A percentile compares a stretch with the other conserved stretches of the same genome.
Evolutionary conservation across 345 rosid species (phyloP).

Genomic region (Salix brachista): DNA sequence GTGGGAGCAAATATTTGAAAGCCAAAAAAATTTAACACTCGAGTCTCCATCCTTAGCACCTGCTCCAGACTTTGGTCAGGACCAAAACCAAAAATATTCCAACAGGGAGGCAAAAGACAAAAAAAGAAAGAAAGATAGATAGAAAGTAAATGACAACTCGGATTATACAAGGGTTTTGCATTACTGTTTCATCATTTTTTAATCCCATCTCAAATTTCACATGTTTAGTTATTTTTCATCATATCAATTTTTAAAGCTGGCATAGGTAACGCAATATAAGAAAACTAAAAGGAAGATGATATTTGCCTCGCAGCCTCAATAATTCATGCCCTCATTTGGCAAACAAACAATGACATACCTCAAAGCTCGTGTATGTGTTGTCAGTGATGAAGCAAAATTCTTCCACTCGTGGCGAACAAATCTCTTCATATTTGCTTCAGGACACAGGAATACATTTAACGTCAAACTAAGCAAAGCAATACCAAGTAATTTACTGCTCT

Average conservation of each 20-base stretch:
- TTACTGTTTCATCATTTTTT: background rate
- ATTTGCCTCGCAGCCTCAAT: background rate
- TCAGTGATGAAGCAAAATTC: constrained; percentile 93
- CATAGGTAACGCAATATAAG: background rate
- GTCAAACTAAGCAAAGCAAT: constrained; percentile 6
- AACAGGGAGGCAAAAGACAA: background rate
- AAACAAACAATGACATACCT: constrained; percentile 39
- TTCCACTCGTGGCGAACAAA: constrained; percentile 75
- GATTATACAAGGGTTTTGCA: background rate
- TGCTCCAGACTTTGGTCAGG: constrained; percentile 24
- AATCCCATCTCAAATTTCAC: background rate
- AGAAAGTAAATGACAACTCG: background rate
- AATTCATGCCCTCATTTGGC: background rate
- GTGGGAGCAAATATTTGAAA: constrained; percentile 71
- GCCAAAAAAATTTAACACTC: constrained; percentile 59
- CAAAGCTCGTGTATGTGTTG: constrained; percentile 68
- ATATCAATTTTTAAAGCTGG: background rate
- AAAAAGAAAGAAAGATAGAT: no score
- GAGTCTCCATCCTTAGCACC: constrained; percentile 74
- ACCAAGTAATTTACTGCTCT: background rate
- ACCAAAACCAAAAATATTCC: background rate
- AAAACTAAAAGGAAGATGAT: background rate
- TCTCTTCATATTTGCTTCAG: constrained; percentile 85
- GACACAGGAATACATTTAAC: constrained; percentile 7
- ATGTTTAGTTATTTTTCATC: background rate